Evolutionary conservation across 495 filamentous ascomycete species (phyloP), one percentile per base, ranked within the genome.

Genomic region (Aspergillus biplanus): DNA sequence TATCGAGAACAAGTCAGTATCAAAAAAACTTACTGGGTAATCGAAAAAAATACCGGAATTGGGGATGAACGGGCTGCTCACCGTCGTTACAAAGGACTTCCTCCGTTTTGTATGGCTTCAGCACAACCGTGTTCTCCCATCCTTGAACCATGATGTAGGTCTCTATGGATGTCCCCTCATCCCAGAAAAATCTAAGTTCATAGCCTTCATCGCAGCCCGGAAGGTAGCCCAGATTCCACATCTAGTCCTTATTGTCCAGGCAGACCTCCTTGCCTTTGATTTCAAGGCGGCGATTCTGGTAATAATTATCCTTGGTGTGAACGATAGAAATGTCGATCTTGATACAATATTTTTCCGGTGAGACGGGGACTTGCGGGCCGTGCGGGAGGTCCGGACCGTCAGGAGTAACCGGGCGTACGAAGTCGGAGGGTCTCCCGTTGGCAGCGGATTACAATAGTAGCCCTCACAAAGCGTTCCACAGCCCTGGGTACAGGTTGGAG

Each of bases 391-490:
- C 7, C 7, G 46, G 46, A n/a, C 46, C 46, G n/a, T 11, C 18
- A 18, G 46, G 46, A 48, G 46, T 15, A 48, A 15, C 46, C 46
- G 46, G 3, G n/a, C n/a, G n/a, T n/a, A n/a, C n/a, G n/a, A n/a
- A n/a, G n/a, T n/a, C n/a, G 52, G 52, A 16, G 33, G 32, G 5
- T 55, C 32, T 7, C 52, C 52, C 8, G 52, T 55, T 4, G 52
- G 52, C 3, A 11, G 5, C 4, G 52, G 52, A 18, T 35, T 7
- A 13, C 52, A 55, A 16, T 55, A 55, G 52, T 55, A 55, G 5
- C 52, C 52, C 52, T 55, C 52, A 34, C 52, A 55, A 7, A 55
- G 52, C 11, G 18, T 55, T 4, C 52, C 52, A 13, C 52, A 55
- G 27, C 37, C 37, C 1, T 6, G 9, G 3, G 31, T 55, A 16